Base-by-base conservation (phyloP, 2,329 filamentous ascomycete genomes). In the Phialophora expanda region DNA sequence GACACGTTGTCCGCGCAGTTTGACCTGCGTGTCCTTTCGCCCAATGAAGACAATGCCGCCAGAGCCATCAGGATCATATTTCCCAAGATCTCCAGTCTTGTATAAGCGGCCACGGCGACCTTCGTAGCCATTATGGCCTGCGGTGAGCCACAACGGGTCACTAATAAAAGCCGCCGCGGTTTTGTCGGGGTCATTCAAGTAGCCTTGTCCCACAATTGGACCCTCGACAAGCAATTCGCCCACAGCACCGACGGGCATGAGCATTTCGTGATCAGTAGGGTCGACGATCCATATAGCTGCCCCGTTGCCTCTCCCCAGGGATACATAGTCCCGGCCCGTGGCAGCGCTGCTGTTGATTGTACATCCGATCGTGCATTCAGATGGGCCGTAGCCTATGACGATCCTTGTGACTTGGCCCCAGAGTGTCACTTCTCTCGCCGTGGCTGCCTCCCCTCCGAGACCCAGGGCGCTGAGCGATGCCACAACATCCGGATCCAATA, bases 191-290 rank as follows among this genome's bases (percentile, higher is more conserved):
- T 80, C 77, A 17, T 77, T 76, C 17, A 83, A 63, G 61, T 85
- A 85, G 1, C 81, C 82, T 44, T 77, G 75, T 3, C 78, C 81
- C 2, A 84, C 76, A 46, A 80, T 79, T 0, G 82, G 81, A 0
- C 82, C 82, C 69, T 82, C 80, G 12, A 83, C 74, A 7, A 82
- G 73, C 53, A 83, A 62, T 71, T 84, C 83, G 2, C 83, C 83
- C 0, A 81, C 76, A 6, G 76, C 77, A 9, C 83, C 83, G 3
- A 83, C 74, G 0, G 81, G 78, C n/a, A 79, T 74, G 28, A 81
- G 73, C 3, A 63, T 55, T 9, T 78, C 72, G 62, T 78, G 76
- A 57, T 79, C 75, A 30, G 75, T 73, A 0, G 77, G 76, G 59
- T 80, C 74, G 0, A 78, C 77, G 59, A 81, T 75, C 79, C 79